These are phyloP conservation scores for Suhomyces panamericanus DNA, from an alignment of 1,139 yeast genomes.

Conservation along the genomic window DNA sequence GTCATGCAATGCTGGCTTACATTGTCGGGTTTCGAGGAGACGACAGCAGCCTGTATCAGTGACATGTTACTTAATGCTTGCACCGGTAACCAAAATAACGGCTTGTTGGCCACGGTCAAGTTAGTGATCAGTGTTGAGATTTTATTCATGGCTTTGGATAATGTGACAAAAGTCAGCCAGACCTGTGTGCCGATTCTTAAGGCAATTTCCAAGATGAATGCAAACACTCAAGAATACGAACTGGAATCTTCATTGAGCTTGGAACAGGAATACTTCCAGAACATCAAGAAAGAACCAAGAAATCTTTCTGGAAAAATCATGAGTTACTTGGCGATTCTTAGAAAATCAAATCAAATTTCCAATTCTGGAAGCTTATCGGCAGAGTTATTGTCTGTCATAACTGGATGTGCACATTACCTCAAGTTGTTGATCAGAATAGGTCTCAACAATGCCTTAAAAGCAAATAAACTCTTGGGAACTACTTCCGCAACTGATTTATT, in stretches of 20 bases:
- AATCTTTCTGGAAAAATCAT: slow-evolving; percentile 77
- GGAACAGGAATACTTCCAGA: slow-evolving; percentile 28
- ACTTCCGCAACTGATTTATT: slow-evolving; percentile 66
- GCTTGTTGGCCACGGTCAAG: slow-evolving; percentile 71
- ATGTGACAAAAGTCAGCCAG: slow-evolving; percentile 38
- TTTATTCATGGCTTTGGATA: slow-evolving; percentile 75
- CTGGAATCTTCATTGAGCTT: slow-evolving; percentile 12
- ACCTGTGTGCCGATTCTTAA: slow-evolving; percentile 16
- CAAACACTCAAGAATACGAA: slow-evolving; percentile 10
- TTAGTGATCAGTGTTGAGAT: slow-evolving; percentile 75
- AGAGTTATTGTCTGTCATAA: slow-evolving; percentile 72
- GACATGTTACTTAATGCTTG: slow-evolving; percentile 90
- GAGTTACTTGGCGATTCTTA: slow-evolving; percentile 71
- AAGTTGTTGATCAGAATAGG: slow-evolving; percentile 84
- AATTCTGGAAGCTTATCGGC: slow-evolving; percentile 60
- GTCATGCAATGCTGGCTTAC: slow-evolving; percentile 87
- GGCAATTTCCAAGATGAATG: slow-evolving; percentile 10
- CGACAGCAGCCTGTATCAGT: slow-evolving; percentile 87
- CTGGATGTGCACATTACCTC: slow-evolving; percentile 91
- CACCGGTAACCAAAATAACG: slow-evolving; percentile 68
- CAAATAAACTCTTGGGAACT: slow-evolving; percentile 59
- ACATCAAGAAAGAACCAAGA: slow-evolving; percentile 74
- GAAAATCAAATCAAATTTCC: slow-evolving; percentile 53
- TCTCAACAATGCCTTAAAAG: slow-evolving; percentile 67
- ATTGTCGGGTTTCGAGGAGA: slow-evolving; percentile 85